Evolutionary conservation across 1,284 basidiomycete species (phyloP).

Genomic region (Irpex sp.): DNA sequence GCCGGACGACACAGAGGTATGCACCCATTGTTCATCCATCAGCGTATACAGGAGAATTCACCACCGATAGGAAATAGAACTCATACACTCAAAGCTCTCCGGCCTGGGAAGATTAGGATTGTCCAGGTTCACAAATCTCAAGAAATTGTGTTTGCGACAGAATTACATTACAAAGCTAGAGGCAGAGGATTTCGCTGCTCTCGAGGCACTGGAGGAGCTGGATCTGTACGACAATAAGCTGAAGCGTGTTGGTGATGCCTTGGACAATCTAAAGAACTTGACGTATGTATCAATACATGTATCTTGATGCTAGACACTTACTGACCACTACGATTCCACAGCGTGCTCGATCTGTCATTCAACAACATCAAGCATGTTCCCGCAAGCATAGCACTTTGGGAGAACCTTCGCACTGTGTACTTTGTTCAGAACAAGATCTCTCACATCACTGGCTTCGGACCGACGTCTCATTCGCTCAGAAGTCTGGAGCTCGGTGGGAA

Average conservation of each 20-base stretch:
- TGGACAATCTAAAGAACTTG: constrained; percentile 62
- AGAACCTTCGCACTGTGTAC: constrained; percentile 76
- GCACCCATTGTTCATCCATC: constrained; percentile 12
- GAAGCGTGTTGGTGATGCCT: constrained; percentile 64
- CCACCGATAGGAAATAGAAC: constrained; percentile 74
- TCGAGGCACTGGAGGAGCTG: constrained; percentile 79
- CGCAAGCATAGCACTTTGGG: constrained; percentile 53
- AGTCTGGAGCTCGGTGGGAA: constrained; percentile 96
- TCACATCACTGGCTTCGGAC: constrained; percentile 64
- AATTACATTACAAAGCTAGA: constrained; percentile 80
- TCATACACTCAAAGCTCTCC: constrained; percentile 80
- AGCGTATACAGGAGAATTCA: not conserved
- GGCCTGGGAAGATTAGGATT: constrained; percentile 65
- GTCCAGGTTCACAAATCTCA: constrained; percentile 69
- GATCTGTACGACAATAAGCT: constrained; percentile 97
- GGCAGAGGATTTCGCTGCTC: constrained; percentile 57
- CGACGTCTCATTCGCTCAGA: constrained; percentile 60
- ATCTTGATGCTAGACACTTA: not conserved
- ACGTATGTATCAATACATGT: constrained; percentile 50
- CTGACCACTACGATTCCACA: constrained; percentile 27
- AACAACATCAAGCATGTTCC: constrained; percentile 82
- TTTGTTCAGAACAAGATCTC: constrained; percentile 97
- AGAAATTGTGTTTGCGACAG: constrained; percentile 85
- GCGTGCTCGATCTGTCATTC: constrained; percentile 91
- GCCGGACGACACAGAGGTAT: constrained; percentile 66